Conservation (phyloP, 2,329 filamentous ascomycete species). For the Microsporum ferrugineum region DNA sequence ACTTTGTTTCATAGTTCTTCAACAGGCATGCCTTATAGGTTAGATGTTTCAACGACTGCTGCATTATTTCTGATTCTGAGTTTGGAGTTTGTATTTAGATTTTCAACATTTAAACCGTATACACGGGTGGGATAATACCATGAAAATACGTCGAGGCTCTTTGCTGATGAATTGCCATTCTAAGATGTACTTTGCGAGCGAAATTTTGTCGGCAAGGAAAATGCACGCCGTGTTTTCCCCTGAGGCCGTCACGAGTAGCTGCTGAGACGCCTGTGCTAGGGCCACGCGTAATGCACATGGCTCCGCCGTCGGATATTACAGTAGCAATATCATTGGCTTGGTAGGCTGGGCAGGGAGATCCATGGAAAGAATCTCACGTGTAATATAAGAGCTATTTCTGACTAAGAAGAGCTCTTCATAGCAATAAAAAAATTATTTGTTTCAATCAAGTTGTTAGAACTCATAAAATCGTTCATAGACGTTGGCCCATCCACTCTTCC, state of each 20-base stretch:
- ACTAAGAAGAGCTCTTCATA: neutral
- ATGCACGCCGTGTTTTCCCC: neutral
- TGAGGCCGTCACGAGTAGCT: too few species aligned
- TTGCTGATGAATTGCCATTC: neutral
- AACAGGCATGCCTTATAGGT: slow-evolving; percentile 1
- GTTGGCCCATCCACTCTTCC: slow-evolving; percentile 81
- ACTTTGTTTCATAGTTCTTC: neutral
- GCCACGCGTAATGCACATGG: neutral
- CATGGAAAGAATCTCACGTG: neutral
- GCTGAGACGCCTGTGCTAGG: too few species aligned
- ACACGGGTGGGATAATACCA: neutral
- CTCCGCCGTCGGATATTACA: neutral
- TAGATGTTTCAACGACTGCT: slow-evolving; percentile 1
- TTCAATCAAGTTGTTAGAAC: neutral
- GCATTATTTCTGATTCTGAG: neutral
- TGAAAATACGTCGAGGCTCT: neutral
- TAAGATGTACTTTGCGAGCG: neutral
- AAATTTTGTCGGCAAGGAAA: neutral
- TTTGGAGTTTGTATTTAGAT: neutral
- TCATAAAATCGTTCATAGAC: slow-evolving; percentile 42
- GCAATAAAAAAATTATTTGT: neutral
- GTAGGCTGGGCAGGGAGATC: neutral
- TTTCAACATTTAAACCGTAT: slow-evolving; percentile 4
- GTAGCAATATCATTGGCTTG: neutral
- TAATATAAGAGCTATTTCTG: neutral